Evolutionary conservation across 441 rosid species (phyloP).

Genomic region (Syzygium malaccense): DNA sequence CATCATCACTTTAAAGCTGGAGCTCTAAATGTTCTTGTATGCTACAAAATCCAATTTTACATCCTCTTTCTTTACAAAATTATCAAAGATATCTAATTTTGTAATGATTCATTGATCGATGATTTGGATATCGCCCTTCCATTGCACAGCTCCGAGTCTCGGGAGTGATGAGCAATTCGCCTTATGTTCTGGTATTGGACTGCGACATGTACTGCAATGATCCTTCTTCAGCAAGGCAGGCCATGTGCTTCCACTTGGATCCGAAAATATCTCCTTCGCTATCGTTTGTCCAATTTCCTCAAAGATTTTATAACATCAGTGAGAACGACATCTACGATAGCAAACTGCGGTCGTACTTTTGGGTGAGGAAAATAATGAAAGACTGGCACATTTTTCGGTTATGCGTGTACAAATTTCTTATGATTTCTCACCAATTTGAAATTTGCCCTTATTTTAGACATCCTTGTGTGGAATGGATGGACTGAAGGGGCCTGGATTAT

Average conservation of each 20-base stretch:
- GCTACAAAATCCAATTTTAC: not conserved
- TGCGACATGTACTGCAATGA: slow-evolving; percentile 44
- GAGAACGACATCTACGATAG: slow-evolving; percentile 35
- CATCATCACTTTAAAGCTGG: slow-evolving; percentile 47
- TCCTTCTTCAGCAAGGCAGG: slow-evolving; percentile 36
- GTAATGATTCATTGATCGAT: not conserved
- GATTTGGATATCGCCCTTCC: not conserved
- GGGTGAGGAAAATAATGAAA: slow-evolving; percentile 7
- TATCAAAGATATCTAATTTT: not conserved
- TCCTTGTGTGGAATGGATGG: slow-evolving; percentile 29
- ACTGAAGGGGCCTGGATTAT: slow-evolving; percentile 24
- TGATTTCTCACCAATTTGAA: not conserved
- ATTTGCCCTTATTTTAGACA: slow-evolving; percentile 6
- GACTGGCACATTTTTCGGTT: not conserved
- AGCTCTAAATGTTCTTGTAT: slow-evolving; percentile 40
- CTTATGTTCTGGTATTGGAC: slow-evolving; percentile 27
- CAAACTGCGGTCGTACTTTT: not conserved
- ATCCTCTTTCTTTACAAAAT: not conserved
- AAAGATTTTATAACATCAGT: slow-evolving; percentile 25
- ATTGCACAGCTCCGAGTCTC: slow-evolving; percentile 30
- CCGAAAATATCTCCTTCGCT: slow-evolving; percentile 15
- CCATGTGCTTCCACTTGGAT: slow-evolving; percentile 37
- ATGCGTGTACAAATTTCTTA: not conserved
- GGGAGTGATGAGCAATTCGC: slow-evolving; percentile 28
- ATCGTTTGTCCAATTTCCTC: slow-evolving; percentile 39